These are phyloP conservation scores for Umbelopsis sp. DNA, from an alignment of 192 early-diverging fungal species.

Conservation along the genomic window DNA sequence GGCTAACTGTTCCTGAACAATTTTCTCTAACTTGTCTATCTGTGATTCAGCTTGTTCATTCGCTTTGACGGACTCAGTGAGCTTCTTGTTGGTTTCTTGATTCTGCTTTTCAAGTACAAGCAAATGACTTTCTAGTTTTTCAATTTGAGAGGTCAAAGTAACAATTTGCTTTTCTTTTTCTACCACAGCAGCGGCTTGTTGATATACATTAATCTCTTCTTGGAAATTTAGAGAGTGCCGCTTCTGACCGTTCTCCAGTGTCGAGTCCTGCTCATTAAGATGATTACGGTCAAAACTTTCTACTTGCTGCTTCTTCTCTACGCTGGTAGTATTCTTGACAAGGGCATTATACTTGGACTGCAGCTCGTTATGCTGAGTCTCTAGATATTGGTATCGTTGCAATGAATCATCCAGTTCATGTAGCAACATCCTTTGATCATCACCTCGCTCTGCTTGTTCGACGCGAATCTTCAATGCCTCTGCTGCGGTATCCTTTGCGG, in stretches of 20 bases:
- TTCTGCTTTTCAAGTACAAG: not conserved
- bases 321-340: not conserved
- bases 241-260: not conserved
- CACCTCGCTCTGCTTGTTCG: constrained; percentile 12
- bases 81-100: not conserved
- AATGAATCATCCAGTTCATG: constrained; percentile 28
- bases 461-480: constrained; percentile 17
- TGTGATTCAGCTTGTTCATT: not conserved
- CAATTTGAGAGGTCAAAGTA: not conserved
- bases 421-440: constrained; percentile 19
- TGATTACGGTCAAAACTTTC: not conserved
- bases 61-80: not conserved
- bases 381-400: constrained; percentile 23
- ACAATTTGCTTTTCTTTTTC: not conserved
- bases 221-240: not conserved
- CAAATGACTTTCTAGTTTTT: not conserved
- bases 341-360: not conserved
- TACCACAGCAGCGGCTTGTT: not conserved
- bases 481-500: not conserved
- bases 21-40: not conserved
- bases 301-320: not conserved
- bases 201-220: not conserved
- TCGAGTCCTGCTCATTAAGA: not conserved
- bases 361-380: not conserved
- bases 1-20: not conserved